These are phyloP conservation scores for Striga asiatica DNA, from an alignment of 257 asterid genomes.

Conservation along the genomic window DNA sequence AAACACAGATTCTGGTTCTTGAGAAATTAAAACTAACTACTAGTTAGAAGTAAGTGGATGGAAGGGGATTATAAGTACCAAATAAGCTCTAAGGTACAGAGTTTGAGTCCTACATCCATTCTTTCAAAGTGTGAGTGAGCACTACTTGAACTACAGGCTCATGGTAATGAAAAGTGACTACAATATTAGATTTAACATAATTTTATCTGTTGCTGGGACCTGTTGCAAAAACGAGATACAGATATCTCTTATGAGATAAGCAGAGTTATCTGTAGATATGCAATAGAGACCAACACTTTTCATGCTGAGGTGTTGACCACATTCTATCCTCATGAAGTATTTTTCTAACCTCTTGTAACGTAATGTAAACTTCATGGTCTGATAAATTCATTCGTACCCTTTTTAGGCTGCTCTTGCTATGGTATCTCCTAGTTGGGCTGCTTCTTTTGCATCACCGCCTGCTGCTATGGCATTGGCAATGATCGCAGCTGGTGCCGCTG, in stretches of 20 bases:
- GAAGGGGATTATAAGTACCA: too few species aligned
- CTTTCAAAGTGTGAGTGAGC: too few species aligned
- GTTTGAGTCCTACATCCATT: too few species aligned
- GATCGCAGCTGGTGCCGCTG: slow-evolving; percentile 99
- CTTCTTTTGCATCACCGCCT: slow-evolving; percentile 98
- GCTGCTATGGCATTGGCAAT: slow-evolving; percentile 97
- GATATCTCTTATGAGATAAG: not conserved
- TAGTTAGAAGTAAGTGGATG: too few species aligned
- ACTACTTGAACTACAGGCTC: too few species aligned
- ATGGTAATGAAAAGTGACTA: too few species aligned
- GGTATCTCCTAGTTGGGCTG: slow-evolving; percentile 98
- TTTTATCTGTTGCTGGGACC: slow-evolving; percentile 1
- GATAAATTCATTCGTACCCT: slow-evolving; percentile 15
- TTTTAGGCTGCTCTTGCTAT: slow-evolving; percentile 91
- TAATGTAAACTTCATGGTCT: slow-evolving; percentile 14
- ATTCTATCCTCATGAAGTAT: not conserved
- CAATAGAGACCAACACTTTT: not conserved
- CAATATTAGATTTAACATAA: not conserved
- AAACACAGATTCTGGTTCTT: not conserved
- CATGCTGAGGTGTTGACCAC: not conserved
- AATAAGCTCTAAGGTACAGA: too few species aligned
- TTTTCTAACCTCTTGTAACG: not conserved
- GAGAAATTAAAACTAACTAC: not conserved
- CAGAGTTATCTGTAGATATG: not conserved
- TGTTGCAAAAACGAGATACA: not conserved